Percentiles rank a stretch among this genome's conserved stretches.
Evolutionary conservation across 108 stramenopile genomes (phyloP).

Genomic region (Seminavis robusta): DNA sequence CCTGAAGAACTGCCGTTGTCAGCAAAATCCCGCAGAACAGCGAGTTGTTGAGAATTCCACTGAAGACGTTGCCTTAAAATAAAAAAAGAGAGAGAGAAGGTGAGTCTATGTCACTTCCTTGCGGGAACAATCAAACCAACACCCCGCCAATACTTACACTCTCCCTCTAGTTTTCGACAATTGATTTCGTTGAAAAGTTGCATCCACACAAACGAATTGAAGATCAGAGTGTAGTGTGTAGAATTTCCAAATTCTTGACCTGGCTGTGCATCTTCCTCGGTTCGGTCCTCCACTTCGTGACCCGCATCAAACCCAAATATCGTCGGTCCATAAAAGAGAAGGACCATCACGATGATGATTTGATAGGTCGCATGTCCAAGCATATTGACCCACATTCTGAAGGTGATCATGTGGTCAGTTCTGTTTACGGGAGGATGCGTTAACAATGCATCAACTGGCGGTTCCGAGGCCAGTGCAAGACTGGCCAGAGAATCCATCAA

Average conservation of each 20-base stretch:
- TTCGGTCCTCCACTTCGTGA: slow-evolving; percentile 39
- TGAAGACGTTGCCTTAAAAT: slow-evolving; percentile 71
- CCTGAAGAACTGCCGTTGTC: slow-evolving; percentile 79
- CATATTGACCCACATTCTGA: slow-evolving; percentile 91
- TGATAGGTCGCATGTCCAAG: slow-evolving; percentile 86
- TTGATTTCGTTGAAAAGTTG: slow-evolving; percentile 98
- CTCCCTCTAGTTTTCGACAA: slow-evolving; percentile 78
- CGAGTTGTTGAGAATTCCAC: slow-evolving; percentile 69
- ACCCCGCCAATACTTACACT: slow-evolving; percentile 36
- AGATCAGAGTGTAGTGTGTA: slow-evolving; percentile 87
- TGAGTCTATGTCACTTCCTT: not conserved
- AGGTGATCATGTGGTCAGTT: slow-evolving; percentile 76
- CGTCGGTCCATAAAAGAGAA: slow-evolving; percentile 61
- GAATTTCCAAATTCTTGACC: slow-evolving; percentile 52
- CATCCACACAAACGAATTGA: slow-evolving; percentile 98
- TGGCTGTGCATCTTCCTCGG: too few species aligned
- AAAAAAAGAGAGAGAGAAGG: slow-evolving; percentile 5
- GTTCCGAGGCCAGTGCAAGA: slow-evolving; percentile 95
- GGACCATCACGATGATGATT: slow-evolving; percentile 65
- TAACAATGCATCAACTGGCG: slow-evolving; percentile 80
- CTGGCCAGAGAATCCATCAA: slow-evolving; percentile 98
- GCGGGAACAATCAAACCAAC: not conserved
- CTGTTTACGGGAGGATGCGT: slow-evolving; percentile 77
- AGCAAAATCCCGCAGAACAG: slow-evolving; percentile 83
- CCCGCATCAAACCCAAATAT: slow-evolving; percentile 54